Base-by-base conservation (phyloP, 805 yeast genomes). In the Metschnikowia orientalis region DNA sequence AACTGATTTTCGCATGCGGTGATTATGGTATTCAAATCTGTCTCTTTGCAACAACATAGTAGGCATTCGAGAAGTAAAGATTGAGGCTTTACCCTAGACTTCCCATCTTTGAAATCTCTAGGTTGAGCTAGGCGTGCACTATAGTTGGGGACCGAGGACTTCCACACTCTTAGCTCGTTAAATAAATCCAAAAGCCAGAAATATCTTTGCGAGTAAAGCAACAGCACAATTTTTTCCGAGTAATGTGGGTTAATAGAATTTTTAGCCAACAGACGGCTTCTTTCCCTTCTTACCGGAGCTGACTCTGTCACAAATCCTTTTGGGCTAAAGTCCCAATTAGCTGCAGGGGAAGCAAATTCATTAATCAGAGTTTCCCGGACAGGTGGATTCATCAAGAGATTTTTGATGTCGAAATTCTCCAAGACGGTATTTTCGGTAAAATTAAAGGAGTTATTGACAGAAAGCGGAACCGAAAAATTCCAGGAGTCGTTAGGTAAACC, bases 101-200 rank as follows among this genome's bases (percentile, higher is more conserved):
- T 33, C 15, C 32, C 14, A 24, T 35, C 43, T 30, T 34, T 30
- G 9, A 18, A 20, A 9, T 32, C 34, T 11, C 34, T 21, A 18
- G 32, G 34, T 28, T 41, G 42, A 22, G 18, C 30, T 14, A 40
- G 34, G n/a, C 40, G 38, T 9, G 61, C 35, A 38, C 67, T 59
- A 34, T 56, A 59, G 11, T 45, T 41, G 2, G 70, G 70, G 7
- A 65, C 45, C 8, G 57, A 38, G 15, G 54, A 45, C 38, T 61
- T 61, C 70, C 70, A 65, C 10, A 63, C 44, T 26, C 45, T 38
- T 19, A 61, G 37, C n/a, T 59, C 69, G 30, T 65, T 65, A 37
- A 62, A 63, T 17, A 65, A 39, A 42, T 65, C 71, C 13, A 65
- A 44, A 7, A 65, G 27, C 68, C 69, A 62, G 41, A 54, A 56